A percentile compares a stretch with the other conserved stretches of the same genome.
phyloP scores from a whole-genome alignment of 2,329 filamentous ascomycete species.

The Diplodia corticola region DNA sequence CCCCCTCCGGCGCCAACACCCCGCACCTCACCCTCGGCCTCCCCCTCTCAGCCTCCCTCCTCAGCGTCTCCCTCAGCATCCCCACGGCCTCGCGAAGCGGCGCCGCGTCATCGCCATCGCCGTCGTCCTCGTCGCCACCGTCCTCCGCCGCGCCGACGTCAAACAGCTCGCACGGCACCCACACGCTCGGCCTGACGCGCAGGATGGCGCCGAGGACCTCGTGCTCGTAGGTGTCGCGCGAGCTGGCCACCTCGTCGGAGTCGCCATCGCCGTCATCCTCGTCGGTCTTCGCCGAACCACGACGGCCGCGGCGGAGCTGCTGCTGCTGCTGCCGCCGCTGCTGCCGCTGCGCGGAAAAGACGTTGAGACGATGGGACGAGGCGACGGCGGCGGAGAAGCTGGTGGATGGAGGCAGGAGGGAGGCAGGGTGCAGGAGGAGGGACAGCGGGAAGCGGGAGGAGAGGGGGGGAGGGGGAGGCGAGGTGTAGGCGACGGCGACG shows the following conservation, averaged over 20 bases:
- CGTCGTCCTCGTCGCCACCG: background rate
- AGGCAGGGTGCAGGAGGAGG: background rate
- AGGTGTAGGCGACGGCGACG: background rate
- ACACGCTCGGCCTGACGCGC: background rate
- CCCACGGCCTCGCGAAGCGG: background rate
- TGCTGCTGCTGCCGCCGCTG: background rate
- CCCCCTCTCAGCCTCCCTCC: background rate
- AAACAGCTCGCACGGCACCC: constrained; percentile 8
- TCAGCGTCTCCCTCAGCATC: background rate
- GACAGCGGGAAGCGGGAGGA: background rate
- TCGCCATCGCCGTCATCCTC: background rate
- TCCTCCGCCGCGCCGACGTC: background rate
- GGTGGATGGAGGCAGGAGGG: background rate
- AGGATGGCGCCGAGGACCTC: constrained; percentile 1
- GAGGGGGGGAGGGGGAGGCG: background rate
- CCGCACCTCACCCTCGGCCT: background rate
- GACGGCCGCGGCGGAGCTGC: too few species aligned
- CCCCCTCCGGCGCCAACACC: background rate
- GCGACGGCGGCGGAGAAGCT: constrained; percentile 3
- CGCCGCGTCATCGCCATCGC: background rate
- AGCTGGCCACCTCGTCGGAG: background rate
- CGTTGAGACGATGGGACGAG: background rate
- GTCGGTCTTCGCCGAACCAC: too few species aligned
- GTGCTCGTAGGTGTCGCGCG: constrained; percentile 12
- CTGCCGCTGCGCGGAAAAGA: background rate